These are phyloP conservation scores for Wallemia hederae DNA, from an alignment of 1,284 basidiomycete genomes.

Conservation along the genomic window DNA sequence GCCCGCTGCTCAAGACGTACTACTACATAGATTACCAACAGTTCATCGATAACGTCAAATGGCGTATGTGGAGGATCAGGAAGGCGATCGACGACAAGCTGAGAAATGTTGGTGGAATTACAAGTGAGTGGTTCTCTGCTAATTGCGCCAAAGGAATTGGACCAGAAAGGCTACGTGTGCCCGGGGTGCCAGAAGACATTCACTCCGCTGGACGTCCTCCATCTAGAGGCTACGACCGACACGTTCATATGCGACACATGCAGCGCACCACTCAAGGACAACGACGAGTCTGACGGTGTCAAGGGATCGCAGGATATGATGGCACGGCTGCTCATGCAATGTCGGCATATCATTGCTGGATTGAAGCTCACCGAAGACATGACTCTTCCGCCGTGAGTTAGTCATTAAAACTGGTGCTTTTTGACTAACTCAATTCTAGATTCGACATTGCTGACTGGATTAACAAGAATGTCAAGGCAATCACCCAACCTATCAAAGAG, in stretches of 20 bases:
- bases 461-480: conserved; percentile 12
- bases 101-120: conserved; percentile 31
- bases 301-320: conserved; percentile 67
- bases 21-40: conserved; percentile 88
- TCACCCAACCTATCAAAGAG: conserved; percentile 25
- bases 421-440: conserved; percentile 17
- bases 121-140: background rate
- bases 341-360: conserved; percentile 56
- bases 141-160: conserved; percentile 35
- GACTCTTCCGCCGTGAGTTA: conserved; percentile 38
- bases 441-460: conserved; percentile 59
- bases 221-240: conserved; percentile 30
- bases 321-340: conserved; percentile 79
- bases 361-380: conserved; percentile 70
- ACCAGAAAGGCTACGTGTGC: conserved; percentile 86
- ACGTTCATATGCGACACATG: conserved; percentile 40
- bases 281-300: conserved; percentile 63
- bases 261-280: conserved; percentile 37
- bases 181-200: conserved; percentile 62
- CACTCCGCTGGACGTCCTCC: conserved; percentile 56
- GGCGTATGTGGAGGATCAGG: conserved; percentile 84
- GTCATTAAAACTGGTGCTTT: background rate
- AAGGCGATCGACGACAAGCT: conserved; percentile 59
- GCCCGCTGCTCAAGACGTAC: conserved; percentile 29
- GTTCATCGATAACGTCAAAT: conserved; percentile 91